Evolutionary conservation across 2,329 filamentous ascomycete species (phyloP).

Genomic region (Neonectria faginata): DNA sequence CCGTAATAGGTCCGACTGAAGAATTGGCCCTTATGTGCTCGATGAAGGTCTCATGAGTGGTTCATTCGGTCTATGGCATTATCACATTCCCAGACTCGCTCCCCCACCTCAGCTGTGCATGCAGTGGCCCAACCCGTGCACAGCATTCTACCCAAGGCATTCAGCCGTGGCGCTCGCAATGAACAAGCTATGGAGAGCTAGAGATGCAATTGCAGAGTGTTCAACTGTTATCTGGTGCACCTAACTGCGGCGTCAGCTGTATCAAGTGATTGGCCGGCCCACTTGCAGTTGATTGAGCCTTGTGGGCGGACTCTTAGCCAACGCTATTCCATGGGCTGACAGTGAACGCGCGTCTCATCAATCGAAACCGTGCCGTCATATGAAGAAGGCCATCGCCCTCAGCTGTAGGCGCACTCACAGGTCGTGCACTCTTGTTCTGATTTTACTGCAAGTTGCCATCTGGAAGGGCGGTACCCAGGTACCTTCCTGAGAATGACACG

Average conservation of each 20-base stretch:
- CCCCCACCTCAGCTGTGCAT: constrained; percentile 1
- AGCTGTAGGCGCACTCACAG: no score
- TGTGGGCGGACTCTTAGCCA: constrained; percentile 4
- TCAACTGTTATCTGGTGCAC: not conserved
- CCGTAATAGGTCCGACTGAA: not conserved
- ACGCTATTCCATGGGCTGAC: constrained; percentile 3
- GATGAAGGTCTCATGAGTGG: not conserved
- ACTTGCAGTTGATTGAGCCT: not conserved
- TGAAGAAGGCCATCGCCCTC: not conserved
- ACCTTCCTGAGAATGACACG: not conserved
- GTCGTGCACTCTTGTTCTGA: no score
- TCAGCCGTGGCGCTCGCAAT: not conserved
- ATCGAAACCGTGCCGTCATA: constrained; percentile 1
- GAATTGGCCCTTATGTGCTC: not conserved
- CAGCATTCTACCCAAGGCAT: not conserved
- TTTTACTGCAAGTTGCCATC: no score
- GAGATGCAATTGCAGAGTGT: no score
- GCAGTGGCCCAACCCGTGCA: not conserved
- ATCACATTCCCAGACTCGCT: not conserved
- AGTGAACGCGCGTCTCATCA: constrained; percentile 18
- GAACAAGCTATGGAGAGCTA: not conserved
- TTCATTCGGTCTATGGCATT: not conserved
- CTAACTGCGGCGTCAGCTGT: not conserved
- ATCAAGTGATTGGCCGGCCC: constrained; percentile 3
- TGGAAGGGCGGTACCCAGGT: not conserved